Percentiles rank a stretch among this genome's conserved stretches.
Evolutionary conservation across 2,329 filamentous ascomycete genomes (phyloP).

Genomic region (Fusarium acutatum): DNA sequence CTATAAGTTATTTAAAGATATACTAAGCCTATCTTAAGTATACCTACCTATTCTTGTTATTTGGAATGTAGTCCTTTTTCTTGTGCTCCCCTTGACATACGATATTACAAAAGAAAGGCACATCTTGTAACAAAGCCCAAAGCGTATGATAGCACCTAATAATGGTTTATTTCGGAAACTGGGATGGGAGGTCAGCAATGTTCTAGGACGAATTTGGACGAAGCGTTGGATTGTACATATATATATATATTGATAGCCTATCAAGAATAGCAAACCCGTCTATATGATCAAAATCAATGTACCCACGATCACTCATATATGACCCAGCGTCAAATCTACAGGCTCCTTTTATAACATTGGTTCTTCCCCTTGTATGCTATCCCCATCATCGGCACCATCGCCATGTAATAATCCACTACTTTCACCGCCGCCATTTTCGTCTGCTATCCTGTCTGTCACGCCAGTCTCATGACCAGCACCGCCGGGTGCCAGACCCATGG

Average conservation of each 20-base stretch:
- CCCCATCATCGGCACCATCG: constrained; percentile 46
- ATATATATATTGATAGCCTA: neutral
- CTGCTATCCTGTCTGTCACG: constrained; percentile 41
- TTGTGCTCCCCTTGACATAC: neutral
- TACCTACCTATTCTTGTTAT: neutral
- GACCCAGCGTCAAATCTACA: neutral
- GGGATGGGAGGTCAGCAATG: neutral
- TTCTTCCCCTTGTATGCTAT: constrained; percentile 41
- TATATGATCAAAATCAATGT: constrained; percentile 4
- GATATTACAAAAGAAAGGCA: neutral
- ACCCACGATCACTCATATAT: constrained; percentile 4
- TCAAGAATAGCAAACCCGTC: neutral
- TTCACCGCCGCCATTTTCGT: constrained; percentile 51
- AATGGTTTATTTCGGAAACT: neutral
- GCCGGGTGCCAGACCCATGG: constrained; percentile 38
- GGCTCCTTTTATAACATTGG: constrained; percentile 38
- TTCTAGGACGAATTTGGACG: neutral
- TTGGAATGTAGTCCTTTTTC: neutral
- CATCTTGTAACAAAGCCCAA: neutral
- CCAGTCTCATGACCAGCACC: constrained; percentile 43
- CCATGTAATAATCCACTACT: constrained; percentile 53
- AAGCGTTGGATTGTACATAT: too few species aligned
- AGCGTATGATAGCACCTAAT: neutral
- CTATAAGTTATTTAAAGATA: neutral
- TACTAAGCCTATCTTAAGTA: neutral